Percentiles rank a stretch among this genome's conserved stretches.
Evolutionary conservation across 176 grass and related monocot genomes (phyloP).

Genomic region (Canna indica): DNA sequence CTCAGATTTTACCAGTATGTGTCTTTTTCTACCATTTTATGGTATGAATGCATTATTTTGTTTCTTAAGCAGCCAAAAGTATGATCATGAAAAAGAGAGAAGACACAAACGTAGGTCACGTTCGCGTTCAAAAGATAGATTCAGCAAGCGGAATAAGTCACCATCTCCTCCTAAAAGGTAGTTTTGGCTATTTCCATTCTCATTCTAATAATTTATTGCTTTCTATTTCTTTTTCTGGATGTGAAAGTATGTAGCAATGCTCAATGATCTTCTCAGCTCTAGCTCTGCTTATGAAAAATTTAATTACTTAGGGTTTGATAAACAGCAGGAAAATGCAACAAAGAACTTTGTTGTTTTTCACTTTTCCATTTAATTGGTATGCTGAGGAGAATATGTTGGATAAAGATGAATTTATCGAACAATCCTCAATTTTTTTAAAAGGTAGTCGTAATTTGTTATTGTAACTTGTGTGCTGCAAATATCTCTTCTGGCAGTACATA

Average conservation of each 20-base stretch:
- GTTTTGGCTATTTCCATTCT: background rate
- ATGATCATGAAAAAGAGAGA: slow-evolving; percentile 8
- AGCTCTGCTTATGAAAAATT: background rate
- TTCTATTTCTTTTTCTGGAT: background rate
- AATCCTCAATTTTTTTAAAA: too few species aligned
- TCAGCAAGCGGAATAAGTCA: slow-evolving; percentile 1
- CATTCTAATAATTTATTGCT: background rate
- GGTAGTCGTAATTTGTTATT: too few species aligned
- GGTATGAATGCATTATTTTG: slow-evolving; percentile 2
- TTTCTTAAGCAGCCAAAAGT: background rate
- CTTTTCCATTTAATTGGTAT: too few species aligned
- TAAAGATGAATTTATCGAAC: too few species aligned
- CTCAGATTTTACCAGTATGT: background rate
- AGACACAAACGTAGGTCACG: slow-evolving; percentile 19
- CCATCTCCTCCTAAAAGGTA: slow-evolving; percentile 25
- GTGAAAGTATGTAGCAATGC: background rate
- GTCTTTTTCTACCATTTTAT: background rate
- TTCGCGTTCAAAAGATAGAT: slow-evolving; percentile 22
- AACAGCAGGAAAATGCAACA: too few species aligned
- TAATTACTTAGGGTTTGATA: too few species aligned
- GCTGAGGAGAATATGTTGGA: too few species aligned
- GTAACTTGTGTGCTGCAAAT: background rate
- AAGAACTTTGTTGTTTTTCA: too few species aligned
- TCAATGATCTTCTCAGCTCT: background rate
- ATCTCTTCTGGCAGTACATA: background rate